These are phyloP conservation scores for Amanita brunnescens DNA, from an alignment of 768 basidiomycete species.

Conservation along the genomic window DNA sequence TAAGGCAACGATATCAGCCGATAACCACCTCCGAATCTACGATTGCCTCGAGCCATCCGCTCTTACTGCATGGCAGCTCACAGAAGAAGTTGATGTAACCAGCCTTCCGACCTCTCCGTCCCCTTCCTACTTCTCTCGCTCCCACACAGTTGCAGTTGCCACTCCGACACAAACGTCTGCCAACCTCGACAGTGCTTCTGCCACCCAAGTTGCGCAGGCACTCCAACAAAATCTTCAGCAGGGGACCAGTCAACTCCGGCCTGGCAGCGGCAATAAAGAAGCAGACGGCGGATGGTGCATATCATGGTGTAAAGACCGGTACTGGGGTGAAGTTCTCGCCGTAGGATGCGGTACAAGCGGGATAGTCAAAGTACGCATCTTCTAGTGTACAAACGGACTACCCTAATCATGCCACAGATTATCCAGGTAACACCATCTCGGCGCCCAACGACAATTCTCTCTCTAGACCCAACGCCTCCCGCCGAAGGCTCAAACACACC, in stretches of 20 bases:
- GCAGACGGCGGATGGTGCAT: slow-evolving; percentile 91
- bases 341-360: slow-evolving; percentile 66
- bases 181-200: slow-evolving; percentile 46
- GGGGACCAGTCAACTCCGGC: slow-evolving; percentile 13
- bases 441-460: slow-evolving; percentile 55
- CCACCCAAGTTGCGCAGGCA: slow-evolving; percentile 56
- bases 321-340: slow-evolving; percentile 90
- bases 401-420: slow-evolving; percentile 35
- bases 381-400: background rate
- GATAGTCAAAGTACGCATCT: slow-evolving; percentile 54
- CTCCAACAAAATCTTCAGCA: slow-evolving; percentile 44
- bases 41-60: slow-evolving; percentile 78
- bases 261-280: slow-evolving; percentile 56
- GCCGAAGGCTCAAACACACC: background rate
- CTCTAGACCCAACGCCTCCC: slow-evolving; percentile 44
- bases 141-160: slow-evolving; percentile 51
- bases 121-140: slow-evolving; percentile 32
- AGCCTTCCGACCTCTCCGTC: slow-evolving; percentile 38
- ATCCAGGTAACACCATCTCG: slow-evolving; percentile 65
- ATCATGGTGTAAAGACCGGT: slow-evolving; percentile 93
- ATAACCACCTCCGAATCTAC: slow-evolving; percentile 82
- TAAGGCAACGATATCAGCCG: slow-evolving; percentile 83
- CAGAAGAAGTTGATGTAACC: slow-evolving; percentile 69
- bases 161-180: slow-evolving; percentile 63
- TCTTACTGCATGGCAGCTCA: slow-evolving; percentile 65